These are phyloP conservation scores for Geranium rotundifolium DNA, from an alignment of 345 rosid genomes.

Conservation along the genomic window DNA sequence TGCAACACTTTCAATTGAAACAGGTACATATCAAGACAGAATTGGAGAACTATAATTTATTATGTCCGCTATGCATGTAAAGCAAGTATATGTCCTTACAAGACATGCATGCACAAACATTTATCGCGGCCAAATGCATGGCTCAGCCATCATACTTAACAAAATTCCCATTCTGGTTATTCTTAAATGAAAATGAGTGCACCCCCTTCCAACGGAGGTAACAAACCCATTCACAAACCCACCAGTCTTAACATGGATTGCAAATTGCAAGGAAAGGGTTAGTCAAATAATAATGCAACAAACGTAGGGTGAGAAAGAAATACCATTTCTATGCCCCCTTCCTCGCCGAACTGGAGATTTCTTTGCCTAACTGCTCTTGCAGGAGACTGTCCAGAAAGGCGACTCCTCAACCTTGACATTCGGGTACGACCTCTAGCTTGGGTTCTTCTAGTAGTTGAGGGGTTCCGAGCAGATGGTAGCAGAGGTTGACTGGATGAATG, in stretches of 20 bases:
- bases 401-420: slow-evolving; percentile 39
- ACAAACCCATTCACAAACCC: background rate
- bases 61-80: no score
- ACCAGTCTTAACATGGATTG: background rate
- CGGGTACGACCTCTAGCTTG: slow-evolving; percentile 31
- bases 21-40: no score
- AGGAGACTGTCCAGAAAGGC: slow-evolving; percentile 29
- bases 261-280: background rate
- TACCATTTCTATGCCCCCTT: slow-evolving; percentile 74
- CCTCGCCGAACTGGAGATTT: slow-evolving; percentile 49
- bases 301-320: background rate
- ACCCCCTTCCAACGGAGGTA: no score
- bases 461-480: slow-evolving; percentile 23
- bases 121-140: no score
- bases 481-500: slow-evolving; percentile 24
- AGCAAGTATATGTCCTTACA: no score
- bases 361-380: slow-evolving; percentile 27
- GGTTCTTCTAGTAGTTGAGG: slow-evolving; percentile 41
- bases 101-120: no score
- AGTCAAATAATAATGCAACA: slow-evolving; percentile 1
- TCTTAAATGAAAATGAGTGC: no score
- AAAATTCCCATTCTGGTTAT: no score
- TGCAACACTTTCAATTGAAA: no score
- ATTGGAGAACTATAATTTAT: no score
- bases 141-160: no score